These are phyloP conservation scores for Exophiala alcalophila DNA, from an alignment of 2,329 filamentous ascomycete genomes.

Conservation along the genomic window DNA sequence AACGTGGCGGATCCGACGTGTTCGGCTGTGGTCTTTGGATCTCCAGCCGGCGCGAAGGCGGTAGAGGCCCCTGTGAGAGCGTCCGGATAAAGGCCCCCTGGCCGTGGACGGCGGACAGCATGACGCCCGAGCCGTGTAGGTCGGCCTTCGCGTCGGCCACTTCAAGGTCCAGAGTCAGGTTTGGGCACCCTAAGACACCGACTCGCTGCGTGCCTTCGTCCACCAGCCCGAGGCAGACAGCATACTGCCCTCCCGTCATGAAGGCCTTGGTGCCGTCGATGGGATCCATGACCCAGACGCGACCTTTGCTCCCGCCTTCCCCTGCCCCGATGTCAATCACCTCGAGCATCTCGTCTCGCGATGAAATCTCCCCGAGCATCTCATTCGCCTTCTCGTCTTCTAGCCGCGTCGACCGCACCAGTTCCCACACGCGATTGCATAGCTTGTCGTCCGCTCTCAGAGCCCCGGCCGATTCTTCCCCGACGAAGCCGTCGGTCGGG, in stretches of 20 bases:
- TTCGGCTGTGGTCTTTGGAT: too few species aligned
- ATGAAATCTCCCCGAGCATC: slow-evolving; percentile 34
- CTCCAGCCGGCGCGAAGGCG: slow-evolving; percentile 36
- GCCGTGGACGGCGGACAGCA: slow-evolving; percentile 50
- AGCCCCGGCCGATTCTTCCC: slow-evolving; percentile 58
- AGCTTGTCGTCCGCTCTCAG: slow-evolving; percentile 51
- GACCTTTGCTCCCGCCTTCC: slow-evolving; percentile 40
- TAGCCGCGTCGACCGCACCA: slow-evolving; percentile 44
- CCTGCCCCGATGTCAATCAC: slow-evolving; percentile 58
- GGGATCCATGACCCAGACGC: slow-evolving; percentile 63
- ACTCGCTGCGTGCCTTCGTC: slow-evolving; percentile 57
- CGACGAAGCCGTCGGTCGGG: slow-evolving; percentile 57
- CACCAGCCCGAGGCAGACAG: slow-evolving; percentile 58
- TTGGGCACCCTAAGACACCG: slow-evolving; percentile 62
- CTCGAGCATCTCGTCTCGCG: slow-evolving; percentile 56
- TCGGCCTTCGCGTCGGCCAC: slow-evolving; percentile 44
- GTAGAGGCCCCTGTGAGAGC: slow-evolving; percentile 37
- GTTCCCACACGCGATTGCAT: slow-evolving; percentile 54
- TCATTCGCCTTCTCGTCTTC: slow-evolving; percentile 36
- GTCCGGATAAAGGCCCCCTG: slow-evolving; percentile 42
- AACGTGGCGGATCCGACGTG: too few species aligned
- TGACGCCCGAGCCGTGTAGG: slow-evolving; percentile 46
- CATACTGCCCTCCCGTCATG: slow-evolving; percentile 60
- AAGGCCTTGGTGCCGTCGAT: slow-evolving; percentile 64
- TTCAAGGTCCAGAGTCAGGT: slow-evolving; percentile 42